A percentile compares a stretch with the other conserved stretches of the same genome.
These are phyloP conservation scores for Russula brevipes DNA, from an alignment of 768 basidiomycete genomes.

Conservation along the genomic window DNA sequence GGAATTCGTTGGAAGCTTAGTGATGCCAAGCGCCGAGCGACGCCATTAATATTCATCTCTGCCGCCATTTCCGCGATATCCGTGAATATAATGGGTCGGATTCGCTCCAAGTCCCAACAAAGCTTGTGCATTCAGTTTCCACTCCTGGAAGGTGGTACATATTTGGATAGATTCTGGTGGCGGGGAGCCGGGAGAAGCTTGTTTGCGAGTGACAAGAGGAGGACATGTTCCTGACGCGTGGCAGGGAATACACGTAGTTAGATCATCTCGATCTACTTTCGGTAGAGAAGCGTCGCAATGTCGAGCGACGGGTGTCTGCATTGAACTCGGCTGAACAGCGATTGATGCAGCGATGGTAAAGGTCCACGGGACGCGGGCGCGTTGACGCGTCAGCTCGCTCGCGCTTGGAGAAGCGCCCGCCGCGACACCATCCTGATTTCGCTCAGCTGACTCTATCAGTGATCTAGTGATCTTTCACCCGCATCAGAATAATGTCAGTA, in stretches of 20 bases:
- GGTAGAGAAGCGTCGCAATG: not conserved
- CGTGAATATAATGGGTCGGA: not conserved
- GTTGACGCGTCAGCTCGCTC: too few species aligned
- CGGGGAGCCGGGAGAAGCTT: too few species aligned
- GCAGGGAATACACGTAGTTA: not conserved
- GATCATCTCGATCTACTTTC: not conserved
- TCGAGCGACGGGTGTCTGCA: not conserved
- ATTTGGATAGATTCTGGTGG: not conserved
- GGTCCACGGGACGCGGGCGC: not conserved
- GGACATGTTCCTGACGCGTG: not conserved
- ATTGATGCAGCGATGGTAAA: not conserved
- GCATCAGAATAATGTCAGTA: too few species aligned
- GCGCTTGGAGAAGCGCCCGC: too few species aligned
- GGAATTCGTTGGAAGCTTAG: not conserved
- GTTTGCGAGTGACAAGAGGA: too few species aligned
- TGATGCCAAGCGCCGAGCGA: not conserved
- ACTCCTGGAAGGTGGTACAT: not conserved
- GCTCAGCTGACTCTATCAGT: not conserved
- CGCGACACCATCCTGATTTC: too few species aligned
- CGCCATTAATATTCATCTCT: not conserved
- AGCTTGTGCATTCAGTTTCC: not conserved
- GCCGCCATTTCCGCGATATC: not conserved
- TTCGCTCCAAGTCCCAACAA: too few species aligned
- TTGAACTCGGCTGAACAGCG: not conserved
- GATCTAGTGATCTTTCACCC: too few species aligned